These are phyloP conservation scores for Blastobotrys mokoenaii DNA, from an alignment of 805 yeast genomes.

Conservation along the genomic window DNA sequence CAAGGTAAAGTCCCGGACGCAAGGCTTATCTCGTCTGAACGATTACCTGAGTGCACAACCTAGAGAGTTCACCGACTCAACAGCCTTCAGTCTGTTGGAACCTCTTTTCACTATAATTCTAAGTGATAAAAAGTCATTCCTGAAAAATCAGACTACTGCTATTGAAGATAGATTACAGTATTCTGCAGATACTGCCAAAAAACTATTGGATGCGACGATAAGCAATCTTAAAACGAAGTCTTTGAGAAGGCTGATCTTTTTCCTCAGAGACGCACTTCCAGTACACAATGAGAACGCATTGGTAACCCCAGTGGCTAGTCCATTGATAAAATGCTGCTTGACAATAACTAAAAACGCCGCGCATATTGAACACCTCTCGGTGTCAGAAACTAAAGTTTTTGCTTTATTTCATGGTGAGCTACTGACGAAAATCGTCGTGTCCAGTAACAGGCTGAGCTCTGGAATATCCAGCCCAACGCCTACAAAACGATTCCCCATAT, in stretches of 20 bases:
- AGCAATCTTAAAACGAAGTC: slow-evolving; percentile 1
- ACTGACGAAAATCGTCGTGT: too few species aligned
- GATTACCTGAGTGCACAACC: slow-evolving; percentile 1
- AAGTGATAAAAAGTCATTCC: neutral
- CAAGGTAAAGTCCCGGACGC: slow-evolving; percentile 13
- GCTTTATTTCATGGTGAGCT: neutral
- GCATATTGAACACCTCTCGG: slow-evolving; percentile 4
- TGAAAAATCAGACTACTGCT: neutral
- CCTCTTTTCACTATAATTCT: neutral
- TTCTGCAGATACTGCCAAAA: neutral
- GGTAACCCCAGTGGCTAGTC: slow-evolving; percentile 1
- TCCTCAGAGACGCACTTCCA: neutral
- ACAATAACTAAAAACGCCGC: neutral
- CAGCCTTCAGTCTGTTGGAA: neutral
- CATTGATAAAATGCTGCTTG: slow-evolving; percentile 1
- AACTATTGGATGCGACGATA: neutral
- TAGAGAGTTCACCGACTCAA: neutral
- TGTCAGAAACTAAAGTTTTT: neutral
- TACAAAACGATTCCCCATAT: too few species aligned
- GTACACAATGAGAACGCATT: neutral
- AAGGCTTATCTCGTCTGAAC: slow-evolving; percentile 9
- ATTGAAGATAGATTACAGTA: neutral
- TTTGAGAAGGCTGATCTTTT: neutral
- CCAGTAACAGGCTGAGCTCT: too few species aligned
- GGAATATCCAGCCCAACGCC: too few species aligned